These are phyloP conservation scores for Naegleria lovaniensis DNA, from an alignment of 208 protist species.

Conservation along the genomic window DNA sequence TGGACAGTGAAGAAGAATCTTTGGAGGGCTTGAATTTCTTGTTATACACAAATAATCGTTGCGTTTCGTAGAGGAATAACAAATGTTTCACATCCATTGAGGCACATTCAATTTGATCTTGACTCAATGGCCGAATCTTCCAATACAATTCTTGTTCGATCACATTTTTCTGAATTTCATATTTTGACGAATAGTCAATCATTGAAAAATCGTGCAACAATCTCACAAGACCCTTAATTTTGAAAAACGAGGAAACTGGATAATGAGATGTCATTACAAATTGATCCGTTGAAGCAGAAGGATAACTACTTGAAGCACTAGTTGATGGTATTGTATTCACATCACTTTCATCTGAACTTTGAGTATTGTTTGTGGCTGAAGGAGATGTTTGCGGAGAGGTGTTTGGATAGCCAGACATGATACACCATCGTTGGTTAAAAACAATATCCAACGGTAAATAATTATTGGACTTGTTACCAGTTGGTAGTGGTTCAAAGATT, in stretches of 20 bases:
- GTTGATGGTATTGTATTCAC: too few species aligned
- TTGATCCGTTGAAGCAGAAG: too few species aligned
- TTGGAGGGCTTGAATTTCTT: not conserved
- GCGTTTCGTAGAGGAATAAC: not conserved
- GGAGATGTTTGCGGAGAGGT: too few species aligned
- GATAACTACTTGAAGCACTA: too few species aligned
- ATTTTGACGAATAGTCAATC: not conserved
- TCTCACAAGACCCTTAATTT: not conserved
- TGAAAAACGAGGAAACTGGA: not conserved
- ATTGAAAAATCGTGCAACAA: not conserved
- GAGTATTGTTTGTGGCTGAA: not conserved
- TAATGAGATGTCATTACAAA: not conserved
- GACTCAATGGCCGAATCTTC: not conserved
- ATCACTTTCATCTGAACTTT: too few species aligned
- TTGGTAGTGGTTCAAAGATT: not conserved
- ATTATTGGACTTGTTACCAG: not conserved
- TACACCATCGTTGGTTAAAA: too few species aligned
- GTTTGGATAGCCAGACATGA: too few species aligned
- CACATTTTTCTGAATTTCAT: not conserved
- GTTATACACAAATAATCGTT: not conserved
- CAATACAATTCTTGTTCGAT: not conserved
- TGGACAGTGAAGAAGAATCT: not conserved
- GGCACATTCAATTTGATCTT: not conserved
- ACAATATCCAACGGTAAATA: too few species aligned
- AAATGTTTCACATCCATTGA: not conserved